Evolutionary conservation across 768 basidiomycete species (phyloP), one percentile per base, ranked within the genome.

Genomic region (Polyporus arcularius): DNA sequence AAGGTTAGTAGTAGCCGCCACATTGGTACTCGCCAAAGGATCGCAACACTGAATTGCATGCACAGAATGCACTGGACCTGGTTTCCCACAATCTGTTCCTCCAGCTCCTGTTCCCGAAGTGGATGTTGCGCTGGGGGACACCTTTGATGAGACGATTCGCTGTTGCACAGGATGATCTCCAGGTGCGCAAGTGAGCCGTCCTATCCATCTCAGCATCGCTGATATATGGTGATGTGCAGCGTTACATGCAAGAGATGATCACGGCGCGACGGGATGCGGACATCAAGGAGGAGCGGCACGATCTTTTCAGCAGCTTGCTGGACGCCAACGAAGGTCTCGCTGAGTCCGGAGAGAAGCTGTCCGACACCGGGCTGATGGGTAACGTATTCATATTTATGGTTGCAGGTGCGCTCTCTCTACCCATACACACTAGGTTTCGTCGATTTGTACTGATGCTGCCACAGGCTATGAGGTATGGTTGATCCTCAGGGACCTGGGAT

Each of bases 161-260:
- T 42, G 30, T 50, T 10, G 69, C 70, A 38, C 70, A 68, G 32
- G 60, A 67, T 4, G 74, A 76, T 50, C 67, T 76, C 14, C 57
- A 70, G 63, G 71, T 72, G 43, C 28, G 67, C 12, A 12, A 4
- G 14, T 48, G 1, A 18, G 4, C 5, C 39, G 39, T n/a, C n/a
- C n/a, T n/a, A n/a, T n/a, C 15, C 2, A 28, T 15, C 30, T 2
- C 8, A 18, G 18, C 21, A 10, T 12, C 9, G 2, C 26, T 16
- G 15, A 4, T 39, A 5, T n/a, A 2, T 16, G 30, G 12, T n/a
- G 15, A 14, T 21, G 4, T 8, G 32, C 63, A 80, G 79, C 59
- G 35, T 39, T 84, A 83, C 62, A 81, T 85, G 78, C 66, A 67
- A 2, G 83, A 85, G 66, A 85, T 85, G 83, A 82, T 85, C 47